phyloP scores from a whole-genome alignment of 352 stramenopile genomes.

The Phytophthora rubi region DNA sequence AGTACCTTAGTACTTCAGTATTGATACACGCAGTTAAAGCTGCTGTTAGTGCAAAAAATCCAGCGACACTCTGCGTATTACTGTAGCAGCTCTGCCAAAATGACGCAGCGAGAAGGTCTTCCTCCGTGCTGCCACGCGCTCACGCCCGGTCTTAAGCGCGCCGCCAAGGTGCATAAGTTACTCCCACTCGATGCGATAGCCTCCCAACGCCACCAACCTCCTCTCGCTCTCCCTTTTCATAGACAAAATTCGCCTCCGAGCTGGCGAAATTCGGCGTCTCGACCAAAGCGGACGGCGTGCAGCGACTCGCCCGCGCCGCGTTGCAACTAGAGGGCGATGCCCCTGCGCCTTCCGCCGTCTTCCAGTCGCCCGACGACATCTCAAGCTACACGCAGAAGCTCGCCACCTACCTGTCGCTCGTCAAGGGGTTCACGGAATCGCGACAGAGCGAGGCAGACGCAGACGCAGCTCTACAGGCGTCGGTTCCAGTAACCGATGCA shows the following conservation, averaged over 20 bases:
- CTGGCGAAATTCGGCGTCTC: slow-evolving; percentile 45
- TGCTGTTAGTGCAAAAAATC: no score
- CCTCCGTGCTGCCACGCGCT: slow-evolving; percentile 66
- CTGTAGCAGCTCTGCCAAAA: neutral
- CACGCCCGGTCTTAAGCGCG: slow-evolving; percentile 42
- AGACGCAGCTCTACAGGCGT: slow-evolving; percentile 3
- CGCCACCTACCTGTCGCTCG: slow-evolving; percentile 55
- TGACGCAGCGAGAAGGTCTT: slow-evolving; percentile 47
- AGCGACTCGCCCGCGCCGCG: slow-evolving; percentile 49
- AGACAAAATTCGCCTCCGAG: slow-evolving; percentile 58
- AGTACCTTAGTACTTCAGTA: no score
- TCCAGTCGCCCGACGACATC: slow-evolving; percentile 29
- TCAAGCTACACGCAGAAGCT: slow-evolving; percentile 43
- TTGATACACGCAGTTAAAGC: no score
- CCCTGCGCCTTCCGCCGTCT: slow-evolving; percentile 5
- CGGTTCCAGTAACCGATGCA: slow-evolving; percentile 17
- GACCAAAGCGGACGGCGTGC: slow-evolving; percentile 38
- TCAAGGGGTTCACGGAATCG: slow-evolving; percentile 58
- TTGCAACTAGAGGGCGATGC: slow-evolving; percentile 32
- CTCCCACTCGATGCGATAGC: neutral
- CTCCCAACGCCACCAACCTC: neutral
- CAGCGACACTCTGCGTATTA: no score
- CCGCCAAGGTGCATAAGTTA: slow-evolving; percentile 37
- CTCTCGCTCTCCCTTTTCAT: neutral
- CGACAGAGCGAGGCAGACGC: neutral